Evolutionary conservation across 2,329 filamentous ascomycete species (phyloP).

Genomic region (Paracamarosporium sp.): DNA sequence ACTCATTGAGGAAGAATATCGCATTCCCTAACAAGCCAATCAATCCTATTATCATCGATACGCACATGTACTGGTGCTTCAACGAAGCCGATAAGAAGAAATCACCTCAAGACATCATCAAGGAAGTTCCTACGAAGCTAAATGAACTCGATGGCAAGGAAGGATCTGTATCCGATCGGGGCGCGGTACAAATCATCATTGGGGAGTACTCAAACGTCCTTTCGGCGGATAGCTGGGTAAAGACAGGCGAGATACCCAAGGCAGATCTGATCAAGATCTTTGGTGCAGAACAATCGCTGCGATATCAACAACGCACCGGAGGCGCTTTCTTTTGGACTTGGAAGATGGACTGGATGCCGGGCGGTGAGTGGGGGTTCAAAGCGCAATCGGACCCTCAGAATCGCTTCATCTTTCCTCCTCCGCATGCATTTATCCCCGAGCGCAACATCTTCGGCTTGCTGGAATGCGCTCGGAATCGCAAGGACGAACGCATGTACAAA

Average conservation of each 20-base stretch:
- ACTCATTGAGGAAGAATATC: constrained; percentile 52
- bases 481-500: constrained; percentile 40
- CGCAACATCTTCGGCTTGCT: constrained; percentile 47
- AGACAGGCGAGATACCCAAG: constrained; percentile 40
- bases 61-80: constrained; percentile 67
- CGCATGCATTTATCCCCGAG: constrained; percentile 29
- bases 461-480: constrained; percentile 49
- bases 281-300: constrained; percentile 55
- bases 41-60: constrained; percentile 63
- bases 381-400: constrained; percentile 52
- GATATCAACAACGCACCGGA: constrained; percentile 58
- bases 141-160: constrained; percentile 54
- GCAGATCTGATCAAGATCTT: constrained; percentile 54
- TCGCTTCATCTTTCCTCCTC: constrained; percentile 45
- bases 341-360: constrained; percentile 69
- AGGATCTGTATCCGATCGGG: constrained; percentile 57
- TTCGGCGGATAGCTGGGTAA: constrained; percentile 57
- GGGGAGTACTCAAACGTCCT: constrained; percentile 67
- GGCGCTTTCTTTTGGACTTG: constrained; percentile 67
- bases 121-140: constrained; percentile 53
- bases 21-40: constrained; percentile 31
- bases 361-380: constrained; percentile 67
- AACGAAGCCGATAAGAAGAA: constrained; percentile 59
- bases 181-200: constrained; percentile 59
- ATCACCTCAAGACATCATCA: constrained; percentile 60